These are phyloP conservation scores for Vinca minor DNA, from an alignment of 257 asterid species.

Conservation along the genomic window DNA sequence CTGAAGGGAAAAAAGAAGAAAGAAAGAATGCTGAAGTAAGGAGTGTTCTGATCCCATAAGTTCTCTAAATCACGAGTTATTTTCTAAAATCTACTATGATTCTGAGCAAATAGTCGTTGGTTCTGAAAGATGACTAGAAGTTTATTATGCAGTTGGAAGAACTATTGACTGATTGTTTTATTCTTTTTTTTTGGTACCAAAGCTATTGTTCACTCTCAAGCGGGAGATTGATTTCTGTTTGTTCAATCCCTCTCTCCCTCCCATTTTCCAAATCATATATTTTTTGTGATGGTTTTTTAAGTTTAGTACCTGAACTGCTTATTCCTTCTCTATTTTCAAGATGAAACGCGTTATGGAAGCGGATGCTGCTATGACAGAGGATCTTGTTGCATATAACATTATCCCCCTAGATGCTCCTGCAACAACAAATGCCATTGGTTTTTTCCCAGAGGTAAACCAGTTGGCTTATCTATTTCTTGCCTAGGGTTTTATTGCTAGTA, in stretches of 20 bases:
- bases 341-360: constrained; percentile 84
- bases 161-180: not conserved
- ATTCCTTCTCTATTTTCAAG: constrained; percentile 39
- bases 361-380: constrained; percentile 99
- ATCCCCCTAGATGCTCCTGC: constrained; percentile 87
- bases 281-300: not conserved
- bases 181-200: not conserved
- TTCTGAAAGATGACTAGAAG: not conserved
- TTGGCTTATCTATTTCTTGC: constrained; percentile 3
- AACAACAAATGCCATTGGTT: constrained; percentile 56
- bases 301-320: constrained; percentile 1
- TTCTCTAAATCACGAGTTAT: not conserved
- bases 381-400: constrained; percentile 72
- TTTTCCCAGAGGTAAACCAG: constrained; percentile 66
- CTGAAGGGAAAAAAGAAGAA: not conserved
- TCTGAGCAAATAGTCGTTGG: not conserved
- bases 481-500: constrained; percentile 11
- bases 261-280: not conserved
- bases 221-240: not conserved
- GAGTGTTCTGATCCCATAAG: not conserved
- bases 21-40: not conserved
- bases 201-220: not conserved
- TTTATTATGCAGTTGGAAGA: not conserved
- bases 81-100: not conserved
- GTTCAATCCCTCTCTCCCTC: not conserved